Evolutionary conservation across 345 rosid genomes (phyloP).

Genomic region (Salix exigua): DNA sequence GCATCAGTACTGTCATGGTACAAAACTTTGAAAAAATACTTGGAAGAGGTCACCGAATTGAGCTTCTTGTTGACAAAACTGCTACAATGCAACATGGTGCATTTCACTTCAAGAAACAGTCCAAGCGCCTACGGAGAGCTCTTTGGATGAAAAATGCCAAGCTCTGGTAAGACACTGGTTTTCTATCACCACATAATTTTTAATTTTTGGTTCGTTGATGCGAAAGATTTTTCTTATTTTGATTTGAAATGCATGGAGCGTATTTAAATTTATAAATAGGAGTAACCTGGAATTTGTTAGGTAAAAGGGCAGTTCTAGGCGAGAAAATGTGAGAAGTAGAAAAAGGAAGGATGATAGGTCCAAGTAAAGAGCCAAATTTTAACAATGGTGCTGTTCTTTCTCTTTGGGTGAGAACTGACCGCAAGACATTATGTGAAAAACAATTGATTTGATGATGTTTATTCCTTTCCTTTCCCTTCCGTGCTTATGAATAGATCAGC

Average conservation of each 20-base stretch:
- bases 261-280: background rate
- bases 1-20: conserved; percentile 62
- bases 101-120: conserved; percentile 94
- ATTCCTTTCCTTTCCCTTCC: no score
- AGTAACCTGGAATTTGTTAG: background rate
- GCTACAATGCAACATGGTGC: conserved; percentile 91
- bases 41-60: conserved; percentile 95
- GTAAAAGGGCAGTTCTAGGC: background rate
- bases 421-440: no score
- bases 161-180: conserved; percentile 61
- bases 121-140: conserved; percentile 83
- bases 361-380: no score
- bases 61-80: conserved; percentile 93
- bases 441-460: no score
- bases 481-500: no score
- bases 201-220: background rate
- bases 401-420: no score
- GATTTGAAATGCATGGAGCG: background rate
- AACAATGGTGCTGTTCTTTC: no score
- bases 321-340: background rate
- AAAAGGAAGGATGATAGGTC: no score
- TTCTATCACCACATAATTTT: background rate
- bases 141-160: conserved; percentile 98
- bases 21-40: conserved; percentile 94
- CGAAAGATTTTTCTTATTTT: background rate